A percentile compares a stretch with the other conserved stretches of the same genome.
Conservation (phyloP, 1,139 yeast genomes). For the Saccharomyces uvarum region DNA sequence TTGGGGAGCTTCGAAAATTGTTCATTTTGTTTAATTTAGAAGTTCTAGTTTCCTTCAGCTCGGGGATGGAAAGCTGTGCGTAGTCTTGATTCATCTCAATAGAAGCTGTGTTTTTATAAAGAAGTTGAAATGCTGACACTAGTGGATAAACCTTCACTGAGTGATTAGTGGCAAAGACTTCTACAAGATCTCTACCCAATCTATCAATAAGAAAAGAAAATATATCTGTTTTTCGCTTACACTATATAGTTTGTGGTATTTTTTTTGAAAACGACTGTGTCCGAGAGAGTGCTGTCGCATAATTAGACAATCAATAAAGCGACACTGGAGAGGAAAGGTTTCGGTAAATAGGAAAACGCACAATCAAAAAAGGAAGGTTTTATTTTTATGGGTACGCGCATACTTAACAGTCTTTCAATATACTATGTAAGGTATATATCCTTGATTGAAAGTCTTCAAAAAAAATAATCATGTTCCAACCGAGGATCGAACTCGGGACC, state of each 20-base stretch:
- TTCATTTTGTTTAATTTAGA: not conserved
- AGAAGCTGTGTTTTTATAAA: not conserved
- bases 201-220: not conserved
- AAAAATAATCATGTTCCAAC: constrained; percentile 17
- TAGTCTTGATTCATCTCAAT: not conserved
- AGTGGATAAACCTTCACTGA: not conserved
- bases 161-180: not conserved
- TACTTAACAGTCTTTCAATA: too few species aligned
- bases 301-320: not conserved
- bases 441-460: not conserved
- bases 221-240: not conserved
- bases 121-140: not conserved
- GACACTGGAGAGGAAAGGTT: not conserved
- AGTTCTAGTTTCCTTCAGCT: not conserved
- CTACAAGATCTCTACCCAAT: not conserved
- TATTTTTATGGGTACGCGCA: too few species aligned
- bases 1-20: not conserved
- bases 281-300: not conserved
- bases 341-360: not conserved
- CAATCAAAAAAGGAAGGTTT: not conserved
- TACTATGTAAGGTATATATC: too few species aligned
- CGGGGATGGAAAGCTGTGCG: not conserved
- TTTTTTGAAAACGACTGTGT: not conserved
- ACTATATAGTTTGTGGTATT: not conserved
- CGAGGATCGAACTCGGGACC: constrained; percentile 26